Conservation (phyloP, 1,139 yeast genomes). For the Scheffersomyces titani region DNA sequence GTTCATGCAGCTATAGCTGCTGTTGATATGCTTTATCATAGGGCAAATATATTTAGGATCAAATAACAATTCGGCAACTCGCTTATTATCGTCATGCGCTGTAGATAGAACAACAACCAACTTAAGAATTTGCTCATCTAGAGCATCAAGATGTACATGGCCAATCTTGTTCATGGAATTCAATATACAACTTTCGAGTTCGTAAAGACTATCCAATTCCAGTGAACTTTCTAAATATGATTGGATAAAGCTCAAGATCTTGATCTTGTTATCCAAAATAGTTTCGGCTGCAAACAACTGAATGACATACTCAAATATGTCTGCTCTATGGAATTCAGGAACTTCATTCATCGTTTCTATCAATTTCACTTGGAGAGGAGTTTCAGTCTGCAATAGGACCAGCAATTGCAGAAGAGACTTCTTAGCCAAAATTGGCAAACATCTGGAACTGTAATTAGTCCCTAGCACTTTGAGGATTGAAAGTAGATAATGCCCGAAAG, state of each 20-base stretch:
- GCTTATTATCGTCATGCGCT: slow-evolving; percentile 3
- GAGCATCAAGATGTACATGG: background rate
- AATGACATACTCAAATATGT: background rate
- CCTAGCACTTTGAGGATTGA: background rate
- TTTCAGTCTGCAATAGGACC: background rate
- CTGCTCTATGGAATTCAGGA: background rate
- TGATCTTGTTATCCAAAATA: background rate
- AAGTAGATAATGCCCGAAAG: background rate
- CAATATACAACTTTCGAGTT: background rate
- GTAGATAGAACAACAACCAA: slow-evolving; percentile 7
- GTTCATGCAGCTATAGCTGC: background rate
- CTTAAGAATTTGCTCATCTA: slow-evolving; percentile 6
- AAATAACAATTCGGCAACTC: background rate
- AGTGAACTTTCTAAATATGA: background rate
- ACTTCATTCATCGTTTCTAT: background rate
- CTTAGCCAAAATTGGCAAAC: background rate
- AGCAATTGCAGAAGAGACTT: background rate
- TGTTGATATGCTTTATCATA: background rate
- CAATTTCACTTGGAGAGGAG: slow-evolving; percentile 6
- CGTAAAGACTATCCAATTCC: background rate
- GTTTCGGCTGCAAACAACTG: background rate
- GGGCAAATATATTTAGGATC: background rate
- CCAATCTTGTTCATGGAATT: background rate
- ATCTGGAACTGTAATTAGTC: background rate
- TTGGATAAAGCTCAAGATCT: background rate